Evolutionary conservation across 2,329 filamentous ascomycete species (phyloP).

Genomic region (Penicillium concentricum): DNA sequence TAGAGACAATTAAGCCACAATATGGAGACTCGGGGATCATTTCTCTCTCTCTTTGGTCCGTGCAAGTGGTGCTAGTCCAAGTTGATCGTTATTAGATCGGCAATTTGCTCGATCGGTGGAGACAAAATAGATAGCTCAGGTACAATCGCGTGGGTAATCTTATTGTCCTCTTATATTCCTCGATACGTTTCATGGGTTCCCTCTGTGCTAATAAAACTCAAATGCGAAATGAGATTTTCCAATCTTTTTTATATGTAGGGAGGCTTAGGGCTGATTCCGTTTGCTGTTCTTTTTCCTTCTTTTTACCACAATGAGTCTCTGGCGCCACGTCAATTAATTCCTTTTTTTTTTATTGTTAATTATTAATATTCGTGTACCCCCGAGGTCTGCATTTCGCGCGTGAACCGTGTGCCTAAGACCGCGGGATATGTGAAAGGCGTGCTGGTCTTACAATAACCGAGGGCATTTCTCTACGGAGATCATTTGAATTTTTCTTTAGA

Average conservation of each 20-base stretch:
- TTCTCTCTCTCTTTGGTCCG: constrained; percentile 11
- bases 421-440: constrained; percentile 3
- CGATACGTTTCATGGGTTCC: neutral
- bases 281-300: neutral
- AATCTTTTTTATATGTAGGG: constrained; percentile 14
- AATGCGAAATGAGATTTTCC: neutral
- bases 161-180: constrained; percentile 4
- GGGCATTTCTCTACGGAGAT: neutral
- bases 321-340: constrained; percentile 4
- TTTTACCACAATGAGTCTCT: constrained; percentile 8
- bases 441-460: neutral
- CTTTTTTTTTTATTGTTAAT: neutral
- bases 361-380: neutral
- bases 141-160: constrained; percentile 16
- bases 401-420: neutral
- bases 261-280: constrained; percentile 7
- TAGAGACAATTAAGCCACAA: constrained; percentile 2
- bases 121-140: constrained; percentile 9
- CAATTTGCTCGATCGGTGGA: constrained; percentile 21
- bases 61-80: constrained; percentile 9
- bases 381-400: neutral
- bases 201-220: constrained; percentile 13
- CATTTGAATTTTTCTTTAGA: neutral
- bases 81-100: constrained; percentile 20
- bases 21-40: neutral